A percentile compares a stretch with the other conserved stretches of the same genome.
These are phyloP conservation scores for Aspergillus ochraceus DNA, from an alignment of 2,329 filamentous ascomycete genomes.

Conservation along the genomic window DNA sequence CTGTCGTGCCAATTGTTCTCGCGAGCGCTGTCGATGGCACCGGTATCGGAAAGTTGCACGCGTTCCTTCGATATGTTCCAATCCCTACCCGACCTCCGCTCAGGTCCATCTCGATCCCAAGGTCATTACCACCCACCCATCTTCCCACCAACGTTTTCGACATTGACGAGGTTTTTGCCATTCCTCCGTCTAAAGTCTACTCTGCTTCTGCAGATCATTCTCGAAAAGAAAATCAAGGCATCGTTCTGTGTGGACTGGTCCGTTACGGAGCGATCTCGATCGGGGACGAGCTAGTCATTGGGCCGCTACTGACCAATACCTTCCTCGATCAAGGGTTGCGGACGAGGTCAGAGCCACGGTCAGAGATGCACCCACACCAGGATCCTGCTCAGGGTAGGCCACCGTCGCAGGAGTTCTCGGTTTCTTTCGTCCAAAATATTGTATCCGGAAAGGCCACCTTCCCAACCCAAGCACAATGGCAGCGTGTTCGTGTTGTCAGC, in stretches of 20 bases:
- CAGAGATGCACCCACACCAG: conserved; percentile 21
- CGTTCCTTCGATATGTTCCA: conserved; percentile 74
- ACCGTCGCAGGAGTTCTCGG: conserved; percentile 34
- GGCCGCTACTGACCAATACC: conserved; percentile 62
- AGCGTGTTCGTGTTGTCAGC: conserved; percentile 76
- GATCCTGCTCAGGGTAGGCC: conserved; percentile 32
- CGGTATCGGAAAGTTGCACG: conserved; percentile 79
- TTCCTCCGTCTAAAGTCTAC: conserved; percentile 63
- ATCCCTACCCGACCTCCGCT: conserved; percentile 52
- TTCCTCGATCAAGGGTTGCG: conserved; percentile 54
- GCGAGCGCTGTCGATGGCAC: conserved; percentile 83
- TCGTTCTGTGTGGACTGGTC: conserved; percentile 82
- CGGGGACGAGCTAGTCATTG: conserved; percentile 75
- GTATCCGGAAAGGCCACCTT: conserved; percentile 47
- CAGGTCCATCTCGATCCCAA: conserved; percentile 21
- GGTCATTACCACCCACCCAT: conserved; percentile 33
- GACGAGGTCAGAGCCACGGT: conserved; percentile 16
- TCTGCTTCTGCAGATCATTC: conserved; percentile 40
- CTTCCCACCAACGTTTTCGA: conserved; percentile 73
- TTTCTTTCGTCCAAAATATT: conserved; percentile 30
- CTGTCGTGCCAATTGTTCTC: conserved; percentile 77
- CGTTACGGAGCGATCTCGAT: conserved; percentile 76
- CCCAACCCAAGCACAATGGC: conserved; percentile 71
- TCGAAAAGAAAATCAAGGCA: conserved; percentile 53
- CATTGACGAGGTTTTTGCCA: conserved; percentile 84